These are phyloP conservation scores for Citrullus colocynthis DNA, from an alignment of 306 rosid species.

Conservation along the genomic window DNA sequence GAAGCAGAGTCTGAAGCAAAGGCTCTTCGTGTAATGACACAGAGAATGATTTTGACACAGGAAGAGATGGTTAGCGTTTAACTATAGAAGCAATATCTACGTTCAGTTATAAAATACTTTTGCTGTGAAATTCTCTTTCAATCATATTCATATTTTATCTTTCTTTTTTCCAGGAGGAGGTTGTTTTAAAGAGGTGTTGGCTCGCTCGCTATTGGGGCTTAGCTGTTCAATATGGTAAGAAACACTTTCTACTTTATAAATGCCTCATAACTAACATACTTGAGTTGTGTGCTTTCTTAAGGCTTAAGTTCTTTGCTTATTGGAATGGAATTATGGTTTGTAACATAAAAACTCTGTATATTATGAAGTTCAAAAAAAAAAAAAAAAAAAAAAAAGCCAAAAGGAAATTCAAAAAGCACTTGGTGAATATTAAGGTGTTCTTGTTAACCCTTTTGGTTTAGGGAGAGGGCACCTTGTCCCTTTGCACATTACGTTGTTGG, in stretches of 20 bases:
- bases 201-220: constrained; percentile 97
- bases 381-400: not conserved
- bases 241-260: constrained; percentile 15
- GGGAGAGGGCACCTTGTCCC: not conserved
- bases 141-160: not conserved
- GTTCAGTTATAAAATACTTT: not conserved
- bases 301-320: not conserved
- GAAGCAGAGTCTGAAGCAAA: constrained; percentile 91
- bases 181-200: constrained; percentile 97
- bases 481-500: not conserved
- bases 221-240: constrained; percentile 76
- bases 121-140: constrained; percentile 2
- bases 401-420: not conserved
- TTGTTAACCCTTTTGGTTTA: not conserved
- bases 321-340: not conserved
- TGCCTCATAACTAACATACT: constrained; percentile 10
- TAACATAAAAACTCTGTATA: not conserved
- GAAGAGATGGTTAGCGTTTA: constrained; percentile 85
- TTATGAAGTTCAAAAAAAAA: not conserved
- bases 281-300: constrained; percentile 11
- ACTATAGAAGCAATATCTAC: constrained; percentile 3
- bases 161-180: constrained; percentile 64
- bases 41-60: constrained; percentile 94
- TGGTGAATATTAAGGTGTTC: not conserved
- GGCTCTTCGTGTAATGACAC: constrained; percentile 83